Evolutionary conservation across 2,329 filamentous ascomycete genomes (phyloP).

Genomic region (Pseudogymnoascus sp.): DNA sequence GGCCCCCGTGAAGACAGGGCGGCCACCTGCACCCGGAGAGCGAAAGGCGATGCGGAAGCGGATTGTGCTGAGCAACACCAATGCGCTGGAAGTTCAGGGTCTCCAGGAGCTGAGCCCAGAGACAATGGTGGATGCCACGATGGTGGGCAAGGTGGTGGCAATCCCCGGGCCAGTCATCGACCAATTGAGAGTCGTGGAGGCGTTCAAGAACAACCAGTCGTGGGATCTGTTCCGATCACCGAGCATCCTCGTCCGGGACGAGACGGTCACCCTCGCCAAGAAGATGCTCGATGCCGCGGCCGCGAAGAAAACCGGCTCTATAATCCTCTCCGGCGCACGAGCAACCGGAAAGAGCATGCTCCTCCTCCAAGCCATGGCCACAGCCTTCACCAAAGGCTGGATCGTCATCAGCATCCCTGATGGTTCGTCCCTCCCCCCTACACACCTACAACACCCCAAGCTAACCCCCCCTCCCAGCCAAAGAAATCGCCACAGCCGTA

Average conservation of each 20-base stretch:
- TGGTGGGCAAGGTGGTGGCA: conserved; percentile 58
- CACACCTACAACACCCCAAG: background rate
- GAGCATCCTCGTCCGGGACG: conserved; percentile 66
- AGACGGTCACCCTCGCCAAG: conserved; percentile 65
- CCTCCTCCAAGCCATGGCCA: conserved; percentile 72
- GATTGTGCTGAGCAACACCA: conserved; percentile 88
- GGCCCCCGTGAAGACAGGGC: conserved; percentile 26
- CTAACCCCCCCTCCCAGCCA: conserved; percentile 41
- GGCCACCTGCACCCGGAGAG: conserved; percentile 65
- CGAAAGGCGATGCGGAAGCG: conserved; percentile 80
- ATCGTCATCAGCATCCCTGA: conserved; percentile 85
- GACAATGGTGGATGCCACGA: conserved; percentile 45
- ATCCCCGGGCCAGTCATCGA: conserved; percentile 66
- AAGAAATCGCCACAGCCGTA: conserved; percentile 71
- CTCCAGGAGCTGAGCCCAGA: conserved; percentile 52
- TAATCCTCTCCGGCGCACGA: conserved; percentile 65
- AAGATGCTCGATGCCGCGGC: conserved; percentile 50
- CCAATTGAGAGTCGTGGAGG: conserved; percentile 72
- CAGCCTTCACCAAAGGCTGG: conserved; percentile 77
- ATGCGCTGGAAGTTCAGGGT: conserved; percentile 69
- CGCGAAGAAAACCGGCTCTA: conserved; percentile 48
- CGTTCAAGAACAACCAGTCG: conserved; percentile 82
- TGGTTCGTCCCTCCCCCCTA: conserved; percentile 45
- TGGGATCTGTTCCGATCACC: conserved; percentile 84
- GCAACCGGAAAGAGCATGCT: conserved; percentile 81